These are phyloP conservation scores for Choiromyces venosus DNA, from an alignment of 495 filamentous ascomycete species.

Conservation along the genomic window DNA sequence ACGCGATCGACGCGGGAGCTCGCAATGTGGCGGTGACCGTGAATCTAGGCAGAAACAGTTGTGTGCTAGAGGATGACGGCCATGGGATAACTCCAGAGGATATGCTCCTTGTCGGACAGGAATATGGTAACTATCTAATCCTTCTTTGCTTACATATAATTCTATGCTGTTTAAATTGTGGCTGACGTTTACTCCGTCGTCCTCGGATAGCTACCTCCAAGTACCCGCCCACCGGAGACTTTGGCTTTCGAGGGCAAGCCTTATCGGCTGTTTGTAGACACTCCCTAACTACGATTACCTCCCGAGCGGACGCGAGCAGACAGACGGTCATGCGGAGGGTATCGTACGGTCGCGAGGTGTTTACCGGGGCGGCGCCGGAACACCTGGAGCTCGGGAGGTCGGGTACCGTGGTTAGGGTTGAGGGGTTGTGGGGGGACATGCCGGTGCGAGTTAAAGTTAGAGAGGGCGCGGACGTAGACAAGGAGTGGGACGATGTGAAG, in stretches of 20 bases:
- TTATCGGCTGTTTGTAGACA: conserved; percentile 71
- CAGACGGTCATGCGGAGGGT: conserved; percentile 59
- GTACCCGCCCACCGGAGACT: conserved; percentile 48
- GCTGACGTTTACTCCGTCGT: not conserved
- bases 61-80: conserved; percentile 84
- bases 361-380: conserved; percentile 52
- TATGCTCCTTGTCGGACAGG: conserved; percentile 64
- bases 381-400: conserved; percentile 48
- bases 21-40: conserved; percentile 64
- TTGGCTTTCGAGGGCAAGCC: conserved; percentile 70
- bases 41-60: conserved; percentile 71
- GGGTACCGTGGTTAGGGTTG: conserved; percentile 73
- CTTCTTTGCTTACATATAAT: conserved; percentile 30
- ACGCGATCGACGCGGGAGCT: conserved; percentile 77
- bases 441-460: conserved; percentile 79
- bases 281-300: conserved; percentile 72
- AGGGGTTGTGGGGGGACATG: conserved; percentile 90
- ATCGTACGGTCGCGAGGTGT: conserved; percentile 29
- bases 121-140: conserved; percentile 53
- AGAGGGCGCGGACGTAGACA: conserved; percentile 49
- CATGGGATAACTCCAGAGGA: conserved; percentile 65
- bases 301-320: conserved; percentile 59
- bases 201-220: conserved; percentile 72
- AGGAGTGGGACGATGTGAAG: conserved; percentile 65
- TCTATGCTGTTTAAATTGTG: not conserved